These are phyloP conservation scores for Chiua virens DNA, from an alignment of 768 basidiomycete species.

Conservation along the genomic window DNA sequence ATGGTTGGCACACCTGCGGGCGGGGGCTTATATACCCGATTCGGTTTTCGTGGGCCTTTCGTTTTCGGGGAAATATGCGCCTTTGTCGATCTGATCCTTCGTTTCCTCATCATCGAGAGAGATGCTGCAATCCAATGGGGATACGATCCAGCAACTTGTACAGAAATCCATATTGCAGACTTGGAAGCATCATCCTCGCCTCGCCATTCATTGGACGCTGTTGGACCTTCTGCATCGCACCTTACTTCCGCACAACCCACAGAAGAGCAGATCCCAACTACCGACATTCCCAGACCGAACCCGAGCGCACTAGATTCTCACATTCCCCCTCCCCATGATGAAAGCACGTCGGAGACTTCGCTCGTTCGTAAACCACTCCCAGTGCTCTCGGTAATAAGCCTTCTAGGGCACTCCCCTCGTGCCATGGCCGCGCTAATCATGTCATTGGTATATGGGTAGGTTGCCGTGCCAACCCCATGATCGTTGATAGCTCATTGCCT, in stretches of 20 bases:
- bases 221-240: neutral
- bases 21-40: slow-evolving; percentile 50
- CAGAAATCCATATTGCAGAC: slow-evolving; percentile 3
- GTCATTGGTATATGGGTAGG: slow-evolving; percentile 56
- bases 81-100: slow-evolving; percentile 49
- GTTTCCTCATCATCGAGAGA: slow-evolving; percentile 58
- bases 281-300: neutral
- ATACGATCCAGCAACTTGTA: slow-evolving; percentile 37
- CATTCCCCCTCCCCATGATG: neutral
- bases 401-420: slow-evolving; percentile 46
- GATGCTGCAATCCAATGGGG: slow-evolving; percentile 51
- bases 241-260: neutral
- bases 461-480: neutral
- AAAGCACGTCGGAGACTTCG: slow-evolving; percentile 4
- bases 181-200: slow-evolving; percentile 5
- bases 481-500: neutral
- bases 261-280: neutral
- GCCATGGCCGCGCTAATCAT: slow-evolving; percentile 47
- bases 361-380: slow-evolving; percentile 33
- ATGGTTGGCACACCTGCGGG: slow-evolving; percentile 59
- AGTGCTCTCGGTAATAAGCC: slow-evolving; percentile 41
- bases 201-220: neutral
- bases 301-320: neutral
- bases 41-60: slow-evolving; percentile 63
- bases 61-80: slow-evolving; percentile 50